Evolutionary conservation across 176 grass and related monocot genomes (phyloP).

Genomic region (Aegilops tauschii): DNA sequence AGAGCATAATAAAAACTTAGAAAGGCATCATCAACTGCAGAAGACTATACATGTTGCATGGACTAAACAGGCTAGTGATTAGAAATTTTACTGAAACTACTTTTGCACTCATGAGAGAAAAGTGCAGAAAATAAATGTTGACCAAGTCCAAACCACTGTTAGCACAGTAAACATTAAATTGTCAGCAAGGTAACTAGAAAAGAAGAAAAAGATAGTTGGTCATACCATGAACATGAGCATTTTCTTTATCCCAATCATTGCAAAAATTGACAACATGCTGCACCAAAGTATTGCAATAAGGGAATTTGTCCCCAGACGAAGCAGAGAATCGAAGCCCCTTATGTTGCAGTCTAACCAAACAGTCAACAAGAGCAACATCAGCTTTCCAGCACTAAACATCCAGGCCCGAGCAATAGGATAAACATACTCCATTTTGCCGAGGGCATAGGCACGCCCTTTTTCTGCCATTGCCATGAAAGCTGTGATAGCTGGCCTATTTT

Average conservation of each 20-base stretch:
- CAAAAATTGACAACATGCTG: conserved; percentile 67
- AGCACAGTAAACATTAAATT: conserved; percentile 7
- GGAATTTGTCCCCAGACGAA: conserved; percentile 82
- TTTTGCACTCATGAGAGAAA: not conserved
- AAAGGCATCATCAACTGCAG: not conserved
- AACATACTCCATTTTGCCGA: conserved; percentile 46
- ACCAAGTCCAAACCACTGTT: not conserved
- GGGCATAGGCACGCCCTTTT: conserved; percentile 52
- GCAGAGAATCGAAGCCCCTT: conserved; percentile 88
- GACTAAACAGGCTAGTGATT: not conserved
- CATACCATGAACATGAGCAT: conserved; percentile 69
- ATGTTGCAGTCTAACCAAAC: conserved; percentile 91
- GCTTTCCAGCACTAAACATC: conserved; percentile 74
- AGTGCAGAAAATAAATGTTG: conserved; percentile 11
- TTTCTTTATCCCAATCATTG: conserved; percentile 88
- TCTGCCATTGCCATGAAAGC: conserved; percentile 39
- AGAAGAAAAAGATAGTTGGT: conserved; percentile 29
- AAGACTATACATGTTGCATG: not conserved
- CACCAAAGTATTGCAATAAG: conserved; percentile 90
- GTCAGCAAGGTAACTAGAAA: conserved; percentile 5
- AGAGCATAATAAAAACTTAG: not conserved
- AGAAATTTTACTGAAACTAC: conserved; percentile 11
- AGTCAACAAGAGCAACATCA: conserved; percentile 66
- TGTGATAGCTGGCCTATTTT: conserved; percentile 50
- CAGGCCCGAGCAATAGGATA: conserved; percentile 65